phyloP scores from a whole-genome alignment of 257 asterid genomes.

The Nicotiana paniculata region DNA sequence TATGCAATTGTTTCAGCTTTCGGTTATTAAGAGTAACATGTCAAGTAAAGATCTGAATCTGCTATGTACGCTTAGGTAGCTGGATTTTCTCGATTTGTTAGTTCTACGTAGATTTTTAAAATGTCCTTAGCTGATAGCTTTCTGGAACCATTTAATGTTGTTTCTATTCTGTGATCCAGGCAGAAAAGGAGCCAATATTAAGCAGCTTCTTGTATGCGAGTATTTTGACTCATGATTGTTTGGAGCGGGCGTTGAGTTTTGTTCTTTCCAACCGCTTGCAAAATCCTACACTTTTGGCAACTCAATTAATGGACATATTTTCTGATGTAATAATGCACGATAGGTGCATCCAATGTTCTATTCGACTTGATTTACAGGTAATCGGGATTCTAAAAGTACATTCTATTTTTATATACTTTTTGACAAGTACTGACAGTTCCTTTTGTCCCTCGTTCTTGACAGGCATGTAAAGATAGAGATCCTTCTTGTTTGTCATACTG shows the following conservation, averaged over 20 bases:
- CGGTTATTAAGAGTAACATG: background rate
- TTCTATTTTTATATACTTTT: background rate
- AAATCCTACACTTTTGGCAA: conserved; percentile 41
- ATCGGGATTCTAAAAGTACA: background rate
- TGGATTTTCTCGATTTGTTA: background rate
- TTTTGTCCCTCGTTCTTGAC: conserved; percentile 1
- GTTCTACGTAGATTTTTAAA: background rate
- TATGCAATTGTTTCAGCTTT: background rate
- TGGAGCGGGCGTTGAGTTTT: conserved; percentile 37
- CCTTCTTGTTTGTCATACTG: conserved; percentile 44
- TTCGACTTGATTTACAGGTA: conserved; percentile 43
- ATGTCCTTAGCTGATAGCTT: background rate
- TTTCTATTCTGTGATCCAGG: conserved; percentile 23
- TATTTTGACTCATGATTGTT: conserved; percentile 35
- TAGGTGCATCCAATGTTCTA: conserved; percentile 31
- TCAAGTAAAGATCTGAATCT: background rate
- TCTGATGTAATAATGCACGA: conserved; percentile 35
- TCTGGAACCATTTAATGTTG: background rate
- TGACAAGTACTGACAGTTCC: background rate
- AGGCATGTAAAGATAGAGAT: conserved; percentile 42
- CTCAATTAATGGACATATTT: conserved; percentile 36
- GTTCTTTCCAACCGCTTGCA: conserved; percentile 43
- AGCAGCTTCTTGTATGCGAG: conserved; percentile 43
- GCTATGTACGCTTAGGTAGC: background rate
- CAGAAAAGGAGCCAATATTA: conserved; percentile 42